Conservation (phyloP, 345 rosid genomes). For the Eucalyptus pauciflora region DNA sequence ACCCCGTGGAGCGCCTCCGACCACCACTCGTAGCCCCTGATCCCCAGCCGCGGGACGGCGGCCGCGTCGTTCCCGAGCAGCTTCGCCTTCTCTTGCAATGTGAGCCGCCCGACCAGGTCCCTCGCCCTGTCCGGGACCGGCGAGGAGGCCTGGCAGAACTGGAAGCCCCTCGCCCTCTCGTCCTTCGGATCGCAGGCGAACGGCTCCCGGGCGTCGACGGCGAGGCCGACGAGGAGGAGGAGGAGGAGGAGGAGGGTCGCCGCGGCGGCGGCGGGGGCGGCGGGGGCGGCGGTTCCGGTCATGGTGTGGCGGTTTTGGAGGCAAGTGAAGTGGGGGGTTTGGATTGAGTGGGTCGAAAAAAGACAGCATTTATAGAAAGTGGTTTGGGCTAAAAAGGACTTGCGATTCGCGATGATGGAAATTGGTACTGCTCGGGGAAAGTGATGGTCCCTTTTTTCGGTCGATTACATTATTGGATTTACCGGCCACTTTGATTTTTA, state of each 20-base stretch:
- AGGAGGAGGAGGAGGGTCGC: neutral
- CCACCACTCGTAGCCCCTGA: slow-evolving; percentile 94
- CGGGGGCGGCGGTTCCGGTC: neutral
- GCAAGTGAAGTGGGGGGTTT: neutral
- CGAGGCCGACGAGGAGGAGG: neutral
- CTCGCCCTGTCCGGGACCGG: slow-evolving; percentile 44
- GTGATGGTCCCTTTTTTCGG: neutral
- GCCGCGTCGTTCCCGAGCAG: slow-evolving; percentile 60
- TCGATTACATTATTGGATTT: neutral
- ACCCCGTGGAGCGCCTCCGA: slow-evolving; percentile 94
- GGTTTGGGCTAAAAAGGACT: neutral
- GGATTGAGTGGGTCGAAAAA: neutral
- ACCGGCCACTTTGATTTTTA: neutral
- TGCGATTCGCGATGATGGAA: neutral
- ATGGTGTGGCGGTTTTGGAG: neutral
- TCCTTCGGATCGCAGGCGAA: slow-evolving; percentile 52
- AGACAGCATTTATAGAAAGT: neutral
- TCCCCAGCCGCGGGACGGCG: slow-evolving; percentile 63
- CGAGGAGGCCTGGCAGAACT: slow-evolving; percentile 41
- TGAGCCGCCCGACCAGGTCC: slow-evolving; percentile 58
- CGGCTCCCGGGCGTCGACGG: slow-evolving; percentile 24
- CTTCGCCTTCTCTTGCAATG: slow-evolving; percentile 60
- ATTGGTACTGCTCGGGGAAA: neutral
- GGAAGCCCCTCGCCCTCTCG: slow-evolving; percentile 13
- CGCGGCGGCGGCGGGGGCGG: neutral